Evolutionary conservation across 1,284 basidiomycete species (phyloP).

Genomic region (Cutaneotrichosporon cavernicola): DNA sequence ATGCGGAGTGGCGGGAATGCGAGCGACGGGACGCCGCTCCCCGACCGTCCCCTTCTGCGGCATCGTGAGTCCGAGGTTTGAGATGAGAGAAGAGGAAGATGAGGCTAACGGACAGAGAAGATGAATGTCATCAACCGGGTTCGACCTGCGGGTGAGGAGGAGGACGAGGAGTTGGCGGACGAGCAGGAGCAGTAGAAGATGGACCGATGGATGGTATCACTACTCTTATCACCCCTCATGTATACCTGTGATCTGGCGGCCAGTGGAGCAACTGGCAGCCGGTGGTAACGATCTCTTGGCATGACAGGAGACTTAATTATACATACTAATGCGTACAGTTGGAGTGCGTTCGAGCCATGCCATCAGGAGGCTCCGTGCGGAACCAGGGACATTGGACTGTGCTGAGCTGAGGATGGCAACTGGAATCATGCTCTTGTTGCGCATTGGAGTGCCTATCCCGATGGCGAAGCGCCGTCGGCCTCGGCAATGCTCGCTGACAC

Average conservation of each 20-base stretch:
- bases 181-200: slow-evolving; percentile 8
- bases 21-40: slow-evolving; percentile 28
- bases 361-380: too few species aligned
- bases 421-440: too few species aligned
- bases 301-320: too few species aligned
- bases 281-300: too few species aligned
- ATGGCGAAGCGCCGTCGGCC: too few species aligned
- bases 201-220: background rate
- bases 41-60: slow-evolving; percentile 37
- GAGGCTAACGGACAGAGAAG: slow-evolving; percentile 20
- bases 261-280: too few species aligned
- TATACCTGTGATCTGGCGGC: background rate
- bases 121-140: slow-evolving; percentile 37
- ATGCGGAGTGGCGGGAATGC: slow-evolving; percentile 35
- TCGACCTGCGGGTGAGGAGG: slow-evolving; percentile 23
- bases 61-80: slow-evolving; percentile 33
- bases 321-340: too few species aligned
- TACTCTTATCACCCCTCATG: slow-evolving; percentile 1
- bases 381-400: too few species aligned
- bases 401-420: too few species aligned
- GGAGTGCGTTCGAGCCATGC: too few species aligned
- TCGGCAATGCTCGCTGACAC: too few species aligned
- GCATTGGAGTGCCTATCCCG: too few species aligned
- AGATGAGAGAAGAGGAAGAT: background rate
- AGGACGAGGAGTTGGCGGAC: slow-evolving; percentile 18